Conservation (phyloP, 2,329 filamentous ascomycete species). For the Fusarium papillatum region DNA sequence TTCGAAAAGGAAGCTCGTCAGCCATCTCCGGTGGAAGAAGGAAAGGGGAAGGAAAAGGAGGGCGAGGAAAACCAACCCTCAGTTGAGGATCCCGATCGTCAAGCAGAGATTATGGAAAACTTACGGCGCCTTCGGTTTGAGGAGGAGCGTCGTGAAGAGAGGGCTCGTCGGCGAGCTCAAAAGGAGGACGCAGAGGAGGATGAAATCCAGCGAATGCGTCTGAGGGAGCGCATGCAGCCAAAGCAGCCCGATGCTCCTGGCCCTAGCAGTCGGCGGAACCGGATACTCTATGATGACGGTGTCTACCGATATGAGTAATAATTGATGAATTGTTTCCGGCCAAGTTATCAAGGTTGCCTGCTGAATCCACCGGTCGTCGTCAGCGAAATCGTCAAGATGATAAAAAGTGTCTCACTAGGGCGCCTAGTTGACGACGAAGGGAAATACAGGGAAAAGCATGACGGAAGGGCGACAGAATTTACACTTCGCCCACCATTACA, state of each 20-base stretch:
- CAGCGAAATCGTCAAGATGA: background rate
- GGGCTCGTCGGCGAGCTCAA: slow-evolving; percentile 41
- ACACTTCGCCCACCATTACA: too few relatives aligned
- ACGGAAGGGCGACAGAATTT: too few relatives aligned
- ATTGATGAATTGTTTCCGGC: background rate
- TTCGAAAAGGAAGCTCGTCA: background rate
- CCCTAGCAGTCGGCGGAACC: slow-evolving; percentile 50
- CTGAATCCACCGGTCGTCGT: background rate
- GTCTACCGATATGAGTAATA: slow-evolving; percentile 56
- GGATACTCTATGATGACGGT: slow-evolving; percentile 54
- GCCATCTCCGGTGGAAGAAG: background rate
- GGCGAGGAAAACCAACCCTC: slow-evolving; percentile 16
- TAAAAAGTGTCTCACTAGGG: background rate
- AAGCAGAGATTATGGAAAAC: slow-evolving; percentile 51
- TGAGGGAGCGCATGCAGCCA: slow-evolving; percentile 57
- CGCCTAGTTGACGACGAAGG: background rate
- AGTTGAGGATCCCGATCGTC: slow-evolving; percentile 39
- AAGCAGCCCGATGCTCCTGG: slow-evolving; percentile 18
- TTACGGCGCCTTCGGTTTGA: slow-evolving; percentile 49
- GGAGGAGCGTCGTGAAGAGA: slow-evolving; percentile 48
- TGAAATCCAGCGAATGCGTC: slow-evolving; percentile 54
- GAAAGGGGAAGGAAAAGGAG: background rate
- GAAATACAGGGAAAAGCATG: background rate
- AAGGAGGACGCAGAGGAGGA: slow-evolving; percentile 49
- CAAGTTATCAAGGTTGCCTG: background rate